These are phyloP conservation scores for Orbilia blumenaviensis DNA, from an alignment of 2,329 filamentous ascomycete genomes.

Conservation along the genomic window DNA sequence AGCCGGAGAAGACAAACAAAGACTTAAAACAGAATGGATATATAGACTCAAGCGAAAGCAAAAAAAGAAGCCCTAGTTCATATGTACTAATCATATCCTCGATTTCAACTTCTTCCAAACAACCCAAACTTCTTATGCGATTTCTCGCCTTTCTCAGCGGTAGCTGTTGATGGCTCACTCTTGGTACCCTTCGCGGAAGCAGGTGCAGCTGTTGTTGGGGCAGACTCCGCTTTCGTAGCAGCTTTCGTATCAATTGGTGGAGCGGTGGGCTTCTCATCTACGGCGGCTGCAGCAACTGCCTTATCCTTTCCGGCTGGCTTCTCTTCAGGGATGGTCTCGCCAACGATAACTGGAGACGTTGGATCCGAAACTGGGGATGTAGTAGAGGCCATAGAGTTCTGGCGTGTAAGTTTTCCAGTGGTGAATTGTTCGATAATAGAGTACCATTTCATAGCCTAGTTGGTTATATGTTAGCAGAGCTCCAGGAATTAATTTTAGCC, in stretches of 20 bases:
- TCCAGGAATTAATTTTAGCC: background rate
- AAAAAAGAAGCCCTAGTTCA: background rate
- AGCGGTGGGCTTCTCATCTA: constrained; percentile 35
- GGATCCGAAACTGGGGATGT: constrained; percentile 5
- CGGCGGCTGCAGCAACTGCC: constrained; percentile 18
- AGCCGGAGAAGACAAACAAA: background rate
- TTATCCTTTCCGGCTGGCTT: constrained; percentile 32
- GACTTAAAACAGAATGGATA: background rate
- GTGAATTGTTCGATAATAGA: constrained; percentile 54
- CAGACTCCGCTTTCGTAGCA: constrained; percentile 11
- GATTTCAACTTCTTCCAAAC: constrained; percentile 20
- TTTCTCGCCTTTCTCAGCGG: constrained; percentile 31
- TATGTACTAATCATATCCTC: background rate
- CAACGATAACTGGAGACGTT: constrained; percentile 9
- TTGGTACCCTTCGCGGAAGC: constrained; percentile 12
- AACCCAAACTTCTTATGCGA: constrained; percentile 48
- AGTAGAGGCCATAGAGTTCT: constrained; percentile 30
- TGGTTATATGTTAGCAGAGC: background rate
- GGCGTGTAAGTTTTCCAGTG: constrained; percentile 52
- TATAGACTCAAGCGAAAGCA: background rate
- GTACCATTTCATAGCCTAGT: constrained; percentile 56
- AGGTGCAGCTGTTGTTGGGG: constrained; percentile 11
- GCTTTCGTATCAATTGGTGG: constrained; percentile 40
- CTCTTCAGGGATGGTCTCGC: constrained; percentile 32
- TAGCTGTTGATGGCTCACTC: constrained; percentile 27